Conservation (phyloP, 2,329 filamentous ascomycete species). For the Paracorniculantispora psalliotae region DNA sequence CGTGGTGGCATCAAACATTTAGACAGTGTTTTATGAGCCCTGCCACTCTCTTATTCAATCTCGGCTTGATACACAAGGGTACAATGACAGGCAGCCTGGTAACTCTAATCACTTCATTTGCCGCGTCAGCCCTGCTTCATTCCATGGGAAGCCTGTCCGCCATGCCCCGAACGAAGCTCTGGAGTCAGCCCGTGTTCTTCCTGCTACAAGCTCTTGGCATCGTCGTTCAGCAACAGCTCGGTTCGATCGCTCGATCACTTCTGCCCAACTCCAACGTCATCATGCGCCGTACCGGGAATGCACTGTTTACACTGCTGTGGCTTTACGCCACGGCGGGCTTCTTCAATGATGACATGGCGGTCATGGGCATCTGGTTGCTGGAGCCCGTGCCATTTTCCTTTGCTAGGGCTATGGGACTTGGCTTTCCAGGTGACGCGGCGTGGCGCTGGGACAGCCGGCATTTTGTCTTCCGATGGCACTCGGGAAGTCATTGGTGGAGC, state of each 20-base stretch:
- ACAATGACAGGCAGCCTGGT: conserved; percentile 21
- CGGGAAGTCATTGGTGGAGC: conserved; percentile 59
- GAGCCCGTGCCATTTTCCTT: conserved; percentile 77
- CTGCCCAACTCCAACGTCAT: conserved; percentile 38
- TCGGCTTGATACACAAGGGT: conserved; percentile 34
- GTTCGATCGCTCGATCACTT: conserved; percentile 27
- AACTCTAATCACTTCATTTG: conserved; percentile 45
- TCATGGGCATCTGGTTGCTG: conserved; percentile 69
- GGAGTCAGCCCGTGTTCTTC: conserved; percentile 64
- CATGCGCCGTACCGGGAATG: conserved; percentile 51
- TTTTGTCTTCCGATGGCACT: conserved; percentile 48
- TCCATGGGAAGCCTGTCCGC: conserved; percentile 63
- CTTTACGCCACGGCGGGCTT: conserved; percentile 59
- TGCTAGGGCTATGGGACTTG: conserved; percentile 62
- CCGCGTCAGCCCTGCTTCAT: conserved; percentile 65
- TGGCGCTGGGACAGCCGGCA: conserved; percentile 60
- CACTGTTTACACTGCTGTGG: conserved; percentile 61
- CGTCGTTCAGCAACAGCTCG: conserved; percentile 47
- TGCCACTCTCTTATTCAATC: conserved; percentile 39
- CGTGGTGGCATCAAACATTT: conserved; percentile 90
- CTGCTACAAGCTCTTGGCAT: conserved; percentile 63
- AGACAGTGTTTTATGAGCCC: conserved; percentile 66
- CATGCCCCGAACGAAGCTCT: conserved; percentile 47
- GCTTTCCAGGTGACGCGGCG: conserved; percentile 54
- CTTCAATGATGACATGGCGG: conserved; percentile 72